Conservation (phyloP, 139 green algal species). For the Tetradesmus lagerheimii region DNA sequence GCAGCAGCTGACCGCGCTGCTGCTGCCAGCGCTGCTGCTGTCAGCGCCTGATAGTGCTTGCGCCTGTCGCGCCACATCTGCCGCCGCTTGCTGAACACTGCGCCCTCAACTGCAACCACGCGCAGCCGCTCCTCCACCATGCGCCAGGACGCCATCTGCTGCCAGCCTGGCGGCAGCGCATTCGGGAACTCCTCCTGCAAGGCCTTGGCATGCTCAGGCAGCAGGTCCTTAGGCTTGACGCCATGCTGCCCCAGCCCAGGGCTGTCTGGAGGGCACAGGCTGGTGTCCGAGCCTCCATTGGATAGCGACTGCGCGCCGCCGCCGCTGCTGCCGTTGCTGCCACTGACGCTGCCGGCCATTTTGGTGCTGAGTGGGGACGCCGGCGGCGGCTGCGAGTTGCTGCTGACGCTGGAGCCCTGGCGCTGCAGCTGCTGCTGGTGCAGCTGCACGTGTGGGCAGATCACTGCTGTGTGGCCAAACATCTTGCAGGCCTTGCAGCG, state of each 20-base stretch:
- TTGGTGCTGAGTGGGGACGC: conserved; percentile 20
- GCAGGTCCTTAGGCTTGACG: conserved; percentile 38
- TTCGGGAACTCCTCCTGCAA: conserved; percentile 44
- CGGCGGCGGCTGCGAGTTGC: conserved; percentile 3
- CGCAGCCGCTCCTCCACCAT: conserved; percentile 43
- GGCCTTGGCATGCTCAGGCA: conserved; percentile 38
- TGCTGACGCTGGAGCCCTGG: neutral
- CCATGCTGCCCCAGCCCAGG: conserved; percentile 30
- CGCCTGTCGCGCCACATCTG: conserved; percentile 46
- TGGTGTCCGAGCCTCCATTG: neutral
- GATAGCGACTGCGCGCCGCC: neutral
- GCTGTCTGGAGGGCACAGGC: conserved; percentile 24
- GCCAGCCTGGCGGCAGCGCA: conserved; percentile 40
- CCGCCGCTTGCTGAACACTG: conserved; percentile 43
- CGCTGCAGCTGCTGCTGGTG: conserved; percentile 21
- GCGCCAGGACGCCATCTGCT: conserved; percentile 38
- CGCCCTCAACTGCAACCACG: conserved; percentile 38
- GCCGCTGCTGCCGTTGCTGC: neutral
- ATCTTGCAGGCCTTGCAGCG: conserved; percentile 44
- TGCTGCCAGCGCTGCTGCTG: conserved; percentile 35
- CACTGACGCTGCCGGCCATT: neutral
- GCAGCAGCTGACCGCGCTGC: conserved; percentile 28
- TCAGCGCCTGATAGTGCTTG: conserved; percentile 42
- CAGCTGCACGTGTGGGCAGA: conserved; percentile 40
- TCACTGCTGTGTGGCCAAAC: conserved; percentile 37